Conservation (phyloP, 1,284 basidiomycete species). For the Trichosporon sp. region DNA sequence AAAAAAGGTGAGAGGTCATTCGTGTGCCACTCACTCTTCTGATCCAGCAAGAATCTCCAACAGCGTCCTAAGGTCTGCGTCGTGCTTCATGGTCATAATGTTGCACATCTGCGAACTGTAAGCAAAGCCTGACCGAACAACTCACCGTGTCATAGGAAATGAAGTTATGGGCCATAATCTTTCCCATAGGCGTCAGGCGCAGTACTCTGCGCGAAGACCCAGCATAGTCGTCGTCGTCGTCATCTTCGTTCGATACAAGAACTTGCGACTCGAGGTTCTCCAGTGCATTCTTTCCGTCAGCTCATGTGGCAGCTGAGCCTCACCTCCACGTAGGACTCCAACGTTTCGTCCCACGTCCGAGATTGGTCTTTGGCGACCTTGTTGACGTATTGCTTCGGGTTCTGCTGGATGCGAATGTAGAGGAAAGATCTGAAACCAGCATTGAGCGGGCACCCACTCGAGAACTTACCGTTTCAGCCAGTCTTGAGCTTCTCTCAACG, state of each 20-base stretch:
- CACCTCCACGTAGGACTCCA: conserved; percentile 69
- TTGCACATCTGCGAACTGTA: conserved; percentile 33
- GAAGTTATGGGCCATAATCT: conserved; percentile 45
- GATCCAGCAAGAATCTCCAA: conserved; percentile 40
- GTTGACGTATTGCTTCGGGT: conserved; percentile 71
- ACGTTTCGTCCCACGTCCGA: conserved; percentile 63
- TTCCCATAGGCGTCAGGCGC: conserved; percentile 31
- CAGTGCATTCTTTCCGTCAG: conserved; percentile 61
- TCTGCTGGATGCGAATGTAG: conserved; percentile 77
- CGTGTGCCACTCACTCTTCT: conserved; percentile 32
- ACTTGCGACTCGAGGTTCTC: conserved; percentile 63
- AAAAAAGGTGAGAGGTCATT: not conserved
- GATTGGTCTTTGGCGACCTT: conserved; percentile 48
- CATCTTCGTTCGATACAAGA: conserved; percentile 58
- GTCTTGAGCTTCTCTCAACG: conserved; percentile 64
- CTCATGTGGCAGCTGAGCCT: not conserved
- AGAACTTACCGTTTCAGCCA: conserved; percentile 67
- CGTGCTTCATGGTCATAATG: conserved; percentile 35
- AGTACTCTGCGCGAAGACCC: not conserved
- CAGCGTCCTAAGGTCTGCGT: conserved; percentile 34
- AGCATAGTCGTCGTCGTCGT: conserved; percentile 20
- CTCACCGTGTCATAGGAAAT: conserved; percentile 31
- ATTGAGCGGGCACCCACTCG: not conserved
- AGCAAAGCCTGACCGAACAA: too few relatives aligned
- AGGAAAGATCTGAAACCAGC: conserved; percentile 67